Conservation (phyloP, 176 grass and related monocot genomes). For the Oryza officinalis region DNA sequence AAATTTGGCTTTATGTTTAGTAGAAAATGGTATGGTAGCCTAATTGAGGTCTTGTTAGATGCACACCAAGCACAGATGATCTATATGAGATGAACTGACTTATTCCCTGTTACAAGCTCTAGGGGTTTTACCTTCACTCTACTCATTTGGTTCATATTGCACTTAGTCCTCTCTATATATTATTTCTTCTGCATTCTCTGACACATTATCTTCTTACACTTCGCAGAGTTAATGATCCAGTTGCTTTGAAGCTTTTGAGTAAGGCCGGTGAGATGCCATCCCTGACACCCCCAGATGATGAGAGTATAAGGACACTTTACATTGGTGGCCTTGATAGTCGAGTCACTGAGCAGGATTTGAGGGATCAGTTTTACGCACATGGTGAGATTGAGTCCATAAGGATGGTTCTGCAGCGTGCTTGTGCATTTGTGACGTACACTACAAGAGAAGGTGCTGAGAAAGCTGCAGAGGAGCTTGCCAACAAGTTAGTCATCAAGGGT, state of each 20-base stretch:
- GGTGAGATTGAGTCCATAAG: slow-evolving; percentile 96
- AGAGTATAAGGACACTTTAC: slow-evolving; percentile 91
- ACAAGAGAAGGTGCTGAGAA: slow-evolving; percentile 87
- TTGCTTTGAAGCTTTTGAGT: slow-evolving; percentile 81
- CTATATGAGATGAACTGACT: not conserved
- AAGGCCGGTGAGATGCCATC: slow-evolving; percentile 98
- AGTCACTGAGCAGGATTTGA: slow-evolving; percentile 81
- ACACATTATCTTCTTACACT: slow-evolving; percentile 14
- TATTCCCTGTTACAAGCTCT: not conserved
- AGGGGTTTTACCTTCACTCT: not conserved
- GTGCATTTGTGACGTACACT: slow-evolving; percentile 89
- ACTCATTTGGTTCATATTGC: slow-evolving; percentile 17
- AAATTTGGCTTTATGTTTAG: not conserved
- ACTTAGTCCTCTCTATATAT: slow-evolving; percentile 11
- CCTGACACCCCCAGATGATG: slow-evolving; percentile 80
- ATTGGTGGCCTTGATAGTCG: slow-evolving; percentile 78
- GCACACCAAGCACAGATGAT: not conserved
- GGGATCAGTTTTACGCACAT: slow-evolving; percentile 91
- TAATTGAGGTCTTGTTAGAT: not conserved
- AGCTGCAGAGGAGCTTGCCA: slow-evolving; percentile 89
- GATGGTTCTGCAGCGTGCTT: slow-evolving; percentile 90
- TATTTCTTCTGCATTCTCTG: slow-evolving; percentile 15
- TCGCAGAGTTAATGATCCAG: slow-evolving; percentile 89
- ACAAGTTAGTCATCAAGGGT: slow-evolving; percentile 95
- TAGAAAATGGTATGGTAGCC: not conserved